phyloP scores from a whole-genome alignment of 257 asterid genomes.

The Nicotiana attenuata region DNA sequence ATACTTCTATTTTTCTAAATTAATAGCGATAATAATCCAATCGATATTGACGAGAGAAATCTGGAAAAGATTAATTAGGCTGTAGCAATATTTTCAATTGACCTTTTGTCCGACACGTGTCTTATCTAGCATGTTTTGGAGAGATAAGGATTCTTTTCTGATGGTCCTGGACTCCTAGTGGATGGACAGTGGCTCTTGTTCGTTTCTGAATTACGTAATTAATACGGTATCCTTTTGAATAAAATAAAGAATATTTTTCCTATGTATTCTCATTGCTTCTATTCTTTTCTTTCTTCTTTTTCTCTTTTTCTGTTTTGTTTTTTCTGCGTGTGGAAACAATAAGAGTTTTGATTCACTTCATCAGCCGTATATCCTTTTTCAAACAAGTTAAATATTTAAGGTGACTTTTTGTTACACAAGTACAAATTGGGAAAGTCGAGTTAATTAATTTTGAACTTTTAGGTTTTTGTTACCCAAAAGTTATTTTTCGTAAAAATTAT shows the following conservation, averaged over 20 bases:
- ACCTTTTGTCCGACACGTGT: background rate
- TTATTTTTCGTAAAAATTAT: too few relatives aligned
- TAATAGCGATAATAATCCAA: too few relatives aligned
- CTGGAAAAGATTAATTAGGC: background rate
- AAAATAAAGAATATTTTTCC: background rate
- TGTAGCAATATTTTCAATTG: background rate
- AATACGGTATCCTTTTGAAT: background rate
- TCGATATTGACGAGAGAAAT: too few relatives aligned
- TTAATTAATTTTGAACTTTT: too few relatives aligned
- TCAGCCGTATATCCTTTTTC: background rate
- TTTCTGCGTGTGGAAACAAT: background rate
- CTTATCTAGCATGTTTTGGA: too few relatives aligned
- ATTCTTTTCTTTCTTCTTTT: background rate
- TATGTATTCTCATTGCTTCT: background rate
- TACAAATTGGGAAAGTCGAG: background rate
- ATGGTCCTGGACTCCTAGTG: background rate
- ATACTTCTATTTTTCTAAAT: background rate
- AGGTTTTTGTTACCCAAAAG: too few relatives aligned
- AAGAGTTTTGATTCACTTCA: background rate
- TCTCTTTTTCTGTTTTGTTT: background rate
- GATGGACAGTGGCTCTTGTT: background rate
- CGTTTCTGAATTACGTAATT: background rate
- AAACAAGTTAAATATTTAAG: background rate
- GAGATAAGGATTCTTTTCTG: background rate
- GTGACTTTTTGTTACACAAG: background rate